phyloP scores from a whole-genome alignment of 202 grass and related monocot genomes.

The Hordeum pubiflorum region DNA sequence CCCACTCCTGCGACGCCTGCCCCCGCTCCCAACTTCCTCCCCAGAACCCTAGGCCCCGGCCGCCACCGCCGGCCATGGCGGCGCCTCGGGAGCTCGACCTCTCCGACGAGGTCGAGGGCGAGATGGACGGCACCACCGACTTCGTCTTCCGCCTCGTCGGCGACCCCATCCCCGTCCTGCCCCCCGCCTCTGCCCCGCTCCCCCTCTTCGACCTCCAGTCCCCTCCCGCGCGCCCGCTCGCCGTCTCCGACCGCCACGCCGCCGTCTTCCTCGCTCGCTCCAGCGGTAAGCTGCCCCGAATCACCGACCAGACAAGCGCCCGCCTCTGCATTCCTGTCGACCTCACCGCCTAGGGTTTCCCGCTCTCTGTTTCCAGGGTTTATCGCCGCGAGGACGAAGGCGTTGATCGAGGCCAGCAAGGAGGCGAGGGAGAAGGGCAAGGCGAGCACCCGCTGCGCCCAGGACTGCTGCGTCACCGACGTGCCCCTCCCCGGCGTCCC shows the following conservation, averaged over 20 bases:
- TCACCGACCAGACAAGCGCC: background rate
- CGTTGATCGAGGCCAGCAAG: constrained; percentile 57
- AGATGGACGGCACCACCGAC: constrained; percentile 47
- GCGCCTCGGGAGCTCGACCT: constrained; percentile 37
- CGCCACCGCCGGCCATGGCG: constrained; percentile 22
- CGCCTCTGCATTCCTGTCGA: background rate
- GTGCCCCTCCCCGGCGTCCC: constrained; percentile 55
- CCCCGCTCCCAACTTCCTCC: constrained; percentile 3
- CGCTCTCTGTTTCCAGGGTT: constrained; percentile 50
- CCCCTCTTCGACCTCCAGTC: constrained; percentile 50
- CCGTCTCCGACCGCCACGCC: constrained; percentile 45
- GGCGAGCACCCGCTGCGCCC: constrained; percentile 47
- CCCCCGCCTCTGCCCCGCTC: constrained; percentile 10
- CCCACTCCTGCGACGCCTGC: too few relatives aligned
- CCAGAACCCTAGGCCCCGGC: constrained; percentile 31
- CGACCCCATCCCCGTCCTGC: constrained; percentile 57
- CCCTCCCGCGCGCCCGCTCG: constrained; percentile 47
- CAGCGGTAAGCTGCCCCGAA: constrained; percentile 24
- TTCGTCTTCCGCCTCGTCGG: constrained; percentile 70
- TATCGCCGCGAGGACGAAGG: constrained; percentile 67
- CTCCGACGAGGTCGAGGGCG: constrained; percentile 67
- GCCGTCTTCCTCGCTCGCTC: constrained; percentile 57
- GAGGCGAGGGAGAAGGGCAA: constrained; percentile 68
- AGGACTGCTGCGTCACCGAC: constrained; percentile 60
- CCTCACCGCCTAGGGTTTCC: constrained; percentile 25